These are phyloP conservation scores for Blastocystis hominis DNA, from an alignment of 352 stramenopile species.

Conservation along the genomic window DNA sequence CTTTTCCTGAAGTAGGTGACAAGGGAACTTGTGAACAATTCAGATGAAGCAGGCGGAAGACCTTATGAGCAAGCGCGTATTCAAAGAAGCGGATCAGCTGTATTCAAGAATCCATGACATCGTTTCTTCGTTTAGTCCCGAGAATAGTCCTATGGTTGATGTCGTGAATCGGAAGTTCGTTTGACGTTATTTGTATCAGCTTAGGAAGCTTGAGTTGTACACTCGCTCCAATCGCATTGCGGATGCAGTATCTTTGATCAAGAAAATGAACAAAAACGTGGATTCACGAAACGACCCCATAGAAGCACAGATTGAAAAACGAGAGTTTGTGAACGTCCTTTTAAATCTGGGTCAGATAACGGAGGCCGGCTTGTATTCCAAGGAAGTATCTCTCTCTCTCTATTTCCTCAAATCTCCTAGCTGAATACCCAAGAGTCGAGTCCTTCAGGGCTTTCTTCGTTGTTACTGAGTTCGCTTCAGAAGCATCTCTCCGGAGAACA, in stretches of 20 bases:
- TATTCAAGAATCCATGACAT: conserved; percentile 46
- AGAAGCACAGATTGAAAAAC: not conserved
- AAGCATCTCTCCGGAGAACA: conserved; percentile 10
- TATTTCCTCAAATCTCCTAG: not conserved
- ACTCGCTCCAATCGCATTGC: not conserved
- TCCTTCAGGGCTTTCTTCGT: not conserved
- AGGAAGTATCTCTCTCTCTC: not conserved
- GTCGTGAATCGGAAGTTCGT: conserved; percentile 40
- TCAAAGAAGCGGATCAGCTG: conserved; percentile 22
- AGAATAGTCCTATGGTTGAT: conserved; percentile 41
- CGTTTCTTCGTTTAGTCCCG: conserved; percentile 27
- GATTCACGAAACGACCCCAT: not conserved
- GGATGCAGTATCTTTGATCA: not conserved
- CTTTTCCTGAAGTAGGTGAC: conserved; percentile 4
- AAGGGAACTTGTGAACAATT: not conserved
- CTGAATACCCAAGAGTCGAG: not conserved
- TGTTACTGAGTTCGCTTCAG: not conserved
- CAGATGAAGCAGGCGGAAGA: conserved; percentile 38
- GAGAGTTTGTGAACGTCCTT: conserved; percentile 6
- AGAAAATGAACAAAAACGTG: conserved; percentile 16
- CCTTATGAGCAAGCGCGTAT: not conserved
- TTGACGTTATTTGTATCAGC: not conserved
- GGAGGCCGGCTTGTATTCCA: not conserved
- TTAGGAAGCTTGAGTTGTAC: conserved; percentile 4
- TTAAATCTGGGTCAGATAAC: not conserved